A percentile compares a stretch with the other conserved stretches of the same genome.
These are phyloP conservation scores for Asterochloris sp. DNA, from an alignment of 139 green algal genomes.

Conservation along the genomic window DNA sequence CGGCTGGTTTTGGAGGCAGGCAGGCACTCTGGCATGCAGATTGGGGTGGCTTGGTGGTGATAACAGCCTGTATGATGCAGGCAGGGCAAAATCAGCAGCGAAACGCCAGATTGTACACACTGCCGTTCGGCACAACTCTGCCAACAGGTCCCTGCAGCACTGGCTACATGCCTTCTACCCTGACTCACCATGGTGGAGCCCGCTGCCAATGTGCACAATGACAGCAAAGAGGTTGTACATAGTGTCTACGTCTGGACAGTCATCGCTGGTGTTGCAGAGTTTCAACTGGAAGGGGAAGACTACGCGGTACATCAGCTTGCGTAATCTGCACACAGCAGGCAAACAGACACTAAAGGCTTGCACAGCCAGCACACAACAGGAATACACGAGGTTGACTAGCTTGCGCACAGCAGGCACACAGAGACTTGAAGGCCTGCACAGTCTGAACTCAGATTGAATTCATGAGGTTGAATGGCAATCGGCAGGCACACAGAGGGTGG, in stretches of 20 bases:
- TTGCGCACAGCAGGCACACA: too few species aligned
- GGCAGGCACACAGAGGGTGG: too few species aligned
- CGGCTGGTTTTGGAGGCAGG: neutral
- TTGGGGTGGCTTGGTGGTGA: too few species aligned
- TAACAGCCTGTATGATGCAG: too few species aligned
- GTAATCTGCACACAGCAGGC: conserved; percentile 44
- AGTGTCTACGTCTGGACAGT: conserved; percentile 52
- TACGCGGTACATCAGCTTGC: conserved; percentile 96
- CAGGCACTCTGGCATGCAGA: neutral
- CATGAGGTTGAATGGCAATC: too few species aligned
- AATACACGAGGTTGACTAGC: neutral
- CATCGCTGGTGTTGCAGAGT: conserved; percentile 79
- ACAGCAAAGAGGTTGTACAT: conserved; percentile 87
- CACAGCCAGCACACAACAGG: neutral
- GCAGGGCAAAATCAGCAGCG: neutral
- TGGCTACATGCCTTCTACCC: neutral
- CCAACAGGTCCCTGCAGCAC: neutral
- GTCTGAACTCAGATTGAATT: too few species aligned
- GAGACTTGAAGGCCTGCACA: too few species aligned
- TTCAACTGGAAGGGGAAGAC: conserved; percentile 97
- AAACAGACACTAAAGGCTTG: neutral
- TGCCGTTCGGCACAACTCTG: neutral
- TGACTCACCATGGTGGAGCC: conserved; percentile 84
- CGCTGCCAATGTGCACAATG: conserved; percentile 94
- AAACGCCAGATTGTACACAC: neutral